Evolutionary conservation across 2,329 filamentous ascomycete genomes (phyloP).

Genomic region (Colletotrichum sansevieriae): DNA sequence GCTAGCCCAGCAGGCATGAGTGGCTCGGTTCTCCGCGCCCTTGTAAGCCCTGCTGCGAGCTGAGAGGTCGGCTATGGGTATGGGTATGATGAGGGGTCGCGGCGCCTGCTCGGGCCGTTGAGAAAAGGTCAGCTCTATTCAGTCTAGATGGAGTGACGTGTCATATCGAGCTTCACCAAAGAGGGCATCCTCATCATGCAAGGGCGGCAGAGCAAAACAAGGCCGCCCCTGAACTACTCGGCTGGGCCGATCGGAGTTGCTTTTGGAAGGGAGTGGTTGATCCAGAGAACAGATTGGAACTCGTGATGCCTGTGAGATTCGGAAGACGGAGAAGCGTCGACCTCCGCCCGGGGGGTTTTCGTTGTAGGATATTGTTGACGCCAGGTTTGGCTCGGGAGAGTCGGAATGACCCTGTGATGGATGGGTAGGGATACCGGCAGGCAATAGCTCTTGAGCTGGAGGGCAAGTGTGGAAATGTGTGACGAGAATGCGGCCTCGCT

Average conservation of each 20-base stretch:
- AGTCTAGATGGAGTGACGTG: conserved; percentile 13
- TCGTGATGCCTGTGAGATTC: conserved; percentile 5
- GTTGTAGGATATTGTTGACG: neutral
- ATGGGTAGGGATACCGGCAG: conserved; percentile 10
- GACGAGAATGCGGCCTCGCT: neutral
- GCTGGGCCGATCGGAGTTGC: conserved; percentile 5
- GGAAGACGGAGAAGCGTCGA: conserved; percentile 4
- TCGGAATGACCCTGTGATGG: conserved; percentile 12
- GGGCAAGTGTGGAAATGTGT: conserved; percentile 1
- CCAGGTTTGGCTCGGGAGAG: conserved; percentile 2
- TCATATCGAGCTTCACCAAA: neutral
- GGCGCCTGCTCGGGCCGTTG: conserved; percentile 15
- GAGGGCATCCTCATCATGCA: conserved; percentile 28
- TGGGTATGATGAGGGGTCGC: conserved; percentile 9
- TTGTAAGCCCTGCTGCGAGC: neutral
- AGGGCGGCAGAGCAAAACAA: conserved; percentile 24
- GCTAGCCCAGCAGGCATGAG: too few species aligned
- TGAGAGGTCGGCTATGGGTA: neutral
- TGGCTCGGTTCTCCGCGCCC: neutral
- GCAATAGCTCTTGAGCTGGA: neutral
- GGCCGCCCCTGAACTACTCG: conserved; percentile 13
- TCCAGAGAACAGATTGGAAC: conserved; percentile 8
- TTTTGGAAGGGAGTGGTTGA: neutral
- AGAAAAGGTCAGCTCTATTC: neutral
- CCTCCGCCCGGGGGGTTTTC: neutral